phyloP scores from a whole-genome alignment of 2,329 filamentous ascomycete genomes.

The Penicillium sclerotigenum region DNA sequence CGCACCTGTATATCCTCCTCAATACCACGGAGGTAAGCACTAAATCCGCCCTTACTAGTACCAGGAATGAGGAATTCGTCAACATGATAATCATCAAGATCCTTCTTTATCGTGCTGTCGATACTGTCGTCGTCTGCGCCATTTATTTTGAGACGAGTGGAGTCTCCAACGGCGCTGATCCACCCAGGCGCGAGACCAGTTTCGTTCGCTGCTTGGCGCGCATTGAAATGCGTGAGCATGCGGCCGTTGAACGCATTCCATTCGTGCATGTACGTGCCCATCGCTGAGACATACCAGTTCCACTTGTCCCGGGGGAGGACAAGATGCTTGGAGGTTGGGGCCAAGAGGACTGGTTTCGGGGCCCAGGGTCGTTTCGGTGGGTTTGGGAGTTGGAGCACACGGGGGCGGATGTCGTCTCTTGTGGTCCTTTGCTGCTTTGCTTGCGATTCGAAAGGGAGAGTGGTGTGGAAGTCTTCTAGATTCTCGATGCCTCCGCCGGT shows the following conservation, averaged over 20 bases:
- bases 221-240: slow-evolving; percentile 56
- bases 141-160: slow-evolving; percentile 31
- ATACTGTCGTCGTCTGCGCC: slow-evolving; percentile 23
- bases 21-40: slow-evolving; percentile 45
- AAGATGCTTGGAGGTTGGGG: slow-evolving; percentile 31
- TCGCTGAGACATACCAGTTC: slow-evolving; percentile 51
- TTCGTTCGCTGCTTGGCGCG: slow-evolving; percentile 49
- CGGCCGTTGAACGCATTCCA: slow-evolving; percentile 55
- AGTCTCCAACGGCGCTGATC: slow-evolving; percentile 53
- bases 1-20: slow-evolving; percentile 46
- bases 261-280: slow-evolving; percentile 55
- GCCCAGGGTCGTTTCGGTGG: slow-evolving; percentile 51
- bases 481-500: slow-evolving; percentile 51
- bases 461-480: slow-evolving; percentile 52
- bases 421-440: slow-evolving; percentile 45
- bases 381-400: slow-evolving; percentile 48
- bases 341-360: slow-evolving; percentile 24
- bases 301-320: slow-evolving; percentile 48
- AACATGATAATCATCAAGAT: slow-evolving; percentile 18
- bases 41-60: slow-evolving; percentile 41
- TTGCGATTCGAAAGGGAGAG: slow-evolving; percentile 58
- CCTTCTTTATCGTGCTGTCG: slow-evolving; percentile 7
- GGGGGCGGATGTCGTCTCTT: slow-evolving; percentile 35
- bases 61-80: slow-evolving; percentile 33
- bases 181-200: slow-evolving; percentile 48